Percentiles rank a stretch among this genome's conserved stretches.
These are phyloP conservation scores for Cytospora piceicola DNA, from an alignment of 2,329 filamentous ascomycete genomes.

Conservation along the genomic window DNA sequence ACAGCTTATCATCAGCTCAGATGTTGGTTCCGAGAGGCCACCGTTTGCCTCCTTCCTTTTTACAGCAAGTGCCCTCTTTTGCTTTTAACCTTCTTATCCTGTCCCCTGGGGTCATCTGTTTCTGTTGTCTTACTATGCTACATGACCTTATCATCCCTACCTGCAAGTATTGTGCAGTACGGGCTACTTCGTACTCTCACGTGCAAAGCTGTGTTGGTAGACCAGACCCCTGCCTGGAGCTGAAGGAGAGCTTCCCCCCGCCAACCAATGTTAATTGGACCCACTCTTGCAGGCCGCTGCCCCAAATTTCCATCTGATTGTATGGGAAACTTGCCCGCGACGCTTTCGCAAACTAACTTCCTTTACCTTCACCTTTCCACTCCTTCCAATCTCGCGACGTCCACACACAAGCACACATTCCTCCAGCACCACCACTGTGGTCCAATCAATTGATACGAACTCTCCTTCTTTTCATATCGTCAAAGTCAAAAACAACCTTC, in stretches of 20 bases:
- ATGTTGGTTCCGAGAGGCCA: not conserved
- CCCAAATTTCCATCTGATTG: slow-evolving; percentile 21
- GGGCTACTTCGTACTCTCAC: not conserved
- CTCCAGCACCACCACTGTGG: not conserved
- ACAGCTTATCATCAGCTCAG: not conserved
- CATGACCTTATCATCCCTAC: not conserved
- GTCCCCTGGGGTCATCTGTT: not conserved
- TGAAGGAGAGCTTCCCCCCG: slow-evolving; percentile 24
- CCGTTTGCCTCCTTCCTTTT: not conserved
- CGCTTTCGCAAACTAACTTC: slow-evolving; percentile 13
- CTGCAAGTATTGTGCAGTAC: not conserved
- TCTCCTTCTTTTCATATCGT: slow-evolving; percentile 14
- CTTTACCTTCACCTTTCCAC: slow-evolving; percentile 15
- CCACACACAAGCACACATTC: slow-evolving; percentile 9
- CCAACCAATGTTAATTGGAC: slow-evolving; percentile 26
- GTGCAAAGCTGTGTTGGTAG: slow-evolving; percentile 8
- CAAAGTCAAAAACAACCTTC: slow-evolving; percentile 33
- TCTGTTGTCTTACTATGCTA: not conserved
- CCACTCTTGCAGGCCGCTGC: slow-evolving; percentile 10
- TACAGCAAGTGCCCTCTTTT: not conserved
- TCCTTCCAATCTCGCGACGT: slow-evolving; percentile 6
- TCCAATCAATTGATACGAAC: slow-evolving; percentile 3
- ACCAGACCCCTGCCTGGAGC: slow-evolving; percentile 21
- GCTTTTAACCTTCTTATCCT: not conserved
- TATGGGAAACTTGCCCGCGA: slow-evolving; percentile 20